Conservation (phyloP, 1,284 basidiomycete species). For the Cutaneotrichosporon sp. region DNA sequence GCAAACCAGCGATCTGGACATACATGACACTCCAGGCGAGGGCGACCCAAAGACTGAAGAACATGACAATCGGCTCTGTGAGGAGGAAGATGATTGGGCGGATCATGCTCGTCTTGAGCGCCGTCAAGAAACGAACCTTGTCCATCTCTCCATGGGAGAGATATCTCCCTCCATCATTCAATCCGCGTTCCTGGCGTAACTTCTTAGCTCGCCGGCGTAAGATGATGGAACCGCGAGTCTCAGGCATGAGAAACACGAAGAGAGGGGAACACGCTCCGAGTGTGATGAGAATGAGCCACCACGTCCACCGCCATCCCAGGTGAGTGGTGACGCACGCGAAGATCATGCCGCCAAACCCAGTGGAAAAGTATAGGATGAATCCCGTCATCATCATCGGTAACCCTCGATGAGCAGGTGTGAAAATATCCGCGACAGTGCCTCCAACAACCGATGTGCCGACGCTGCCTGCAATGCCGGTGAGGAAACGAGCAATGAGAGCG, state of each 20-base stretch:
- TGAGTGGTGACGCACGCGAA: constrained; percentile 69
- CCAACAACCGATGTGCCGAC: constrained; percentile 73
- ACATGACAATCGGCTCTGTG: constrained; percentile 72
- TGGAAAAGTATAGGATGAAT: constrained; percentile 16
- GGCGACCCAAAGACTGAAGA: constrained; percentile 73
- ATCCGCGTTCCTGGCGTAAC: constrained; percentile 44
- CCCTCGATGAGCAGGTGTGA: constrained; percentile 21
- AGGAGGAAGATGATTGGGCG: constrained; percentile 58
- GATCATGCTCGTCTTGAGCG: constrained; percentile 38
- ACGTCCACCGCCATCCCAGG: constrained; percentile 75
- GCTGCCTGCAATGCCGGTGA: constrained; percentile 63
- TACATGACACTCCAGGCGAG: constrained; percentile 77
- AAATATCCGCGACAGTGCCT: constrained; percentile 72
- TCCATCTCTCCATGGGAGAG: constrained; percentile 50
- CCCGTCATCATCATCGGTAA: constrained; percentile 23
- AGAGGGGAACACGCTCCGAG: constrained; percentile 35
- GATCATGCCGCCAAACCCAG: constrained; percentile 47
- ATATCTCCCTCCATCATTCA: constrained; percentile 44
- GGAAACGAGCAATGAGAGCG: constrained; percentile 65
- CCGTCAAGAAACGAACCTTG: constrained; percentile 40
- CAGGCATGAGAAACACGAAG: constrained; percentile 44
- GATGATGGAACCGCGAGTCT: constrained; percentile 50
- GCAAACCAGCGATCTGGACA: constrained; percentile 66
- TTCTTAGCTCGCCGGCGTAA: constrained; percentile 41
- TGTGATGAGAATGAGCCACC: constrained; percentile 67